Conservation (phyloP, 305 asterid genomes). For the Fraxinus latifolia region DNA sequence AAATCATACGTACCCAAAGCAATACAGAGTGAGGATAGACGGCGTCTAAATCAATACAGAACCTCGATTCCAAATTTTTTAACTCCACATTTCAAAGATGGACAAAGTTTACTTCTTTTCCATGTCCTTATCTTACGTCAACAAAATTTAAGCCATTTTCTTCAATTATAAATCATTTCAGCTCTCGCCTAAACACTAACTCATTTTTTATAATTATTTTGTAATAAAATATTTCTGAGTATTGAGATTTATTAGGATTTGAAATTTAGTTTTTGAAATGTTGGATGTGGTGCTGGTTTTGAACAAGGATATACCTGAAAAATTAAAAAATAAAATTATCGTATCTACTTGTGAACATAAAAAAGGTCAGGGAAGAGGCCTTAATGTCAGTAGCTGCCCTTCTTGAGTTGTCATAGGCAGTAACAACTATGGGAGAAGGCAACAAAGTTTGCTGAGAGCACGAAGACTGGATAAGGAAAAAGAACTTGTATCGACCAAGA, state of each 20-base stretch:
- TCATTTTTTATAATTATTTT: neutral
- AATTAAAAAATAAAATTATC: too few species aligned
- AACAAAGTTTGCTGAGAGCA: too few species aligned
- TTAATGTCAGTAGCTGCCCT: too few species aligned
- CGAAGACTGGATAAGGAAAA: too few species aligned
- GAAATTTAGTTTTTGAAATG: neutral
- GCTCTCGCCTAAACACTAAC: neutral
- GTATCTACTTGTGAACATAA: neutral
- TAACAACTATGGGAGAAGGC: too few species aligned
- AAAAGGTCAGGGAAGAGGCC: neutral
- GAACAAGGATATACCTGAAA: neutral
- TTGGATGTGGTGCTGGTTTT: neutral
- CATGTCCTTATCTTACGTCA: neutral
- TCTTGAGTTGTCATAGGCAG: too few species aligned
- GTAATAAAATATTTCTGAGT: neutral
- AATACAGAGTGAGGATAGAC: neutral
- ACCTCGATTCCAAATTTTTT: neutral
- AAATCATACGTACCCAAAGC: neutral
- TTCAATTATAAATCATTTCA: neutral
- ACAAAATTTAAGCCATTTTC: neutral
- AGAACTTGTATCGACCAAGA: neutral
- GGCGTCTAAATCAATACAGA: neutral
- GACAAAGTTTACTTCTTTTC: neutral
- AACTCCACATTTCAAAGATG: neutral
- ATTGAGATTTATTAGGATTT: neutral